A percentile compares a stretch with the other conserved stretches of the same genome.
Conservation (phyloP, 768 basidiomycete genomes). For the Sporobolomyces phaffii region DNA sequence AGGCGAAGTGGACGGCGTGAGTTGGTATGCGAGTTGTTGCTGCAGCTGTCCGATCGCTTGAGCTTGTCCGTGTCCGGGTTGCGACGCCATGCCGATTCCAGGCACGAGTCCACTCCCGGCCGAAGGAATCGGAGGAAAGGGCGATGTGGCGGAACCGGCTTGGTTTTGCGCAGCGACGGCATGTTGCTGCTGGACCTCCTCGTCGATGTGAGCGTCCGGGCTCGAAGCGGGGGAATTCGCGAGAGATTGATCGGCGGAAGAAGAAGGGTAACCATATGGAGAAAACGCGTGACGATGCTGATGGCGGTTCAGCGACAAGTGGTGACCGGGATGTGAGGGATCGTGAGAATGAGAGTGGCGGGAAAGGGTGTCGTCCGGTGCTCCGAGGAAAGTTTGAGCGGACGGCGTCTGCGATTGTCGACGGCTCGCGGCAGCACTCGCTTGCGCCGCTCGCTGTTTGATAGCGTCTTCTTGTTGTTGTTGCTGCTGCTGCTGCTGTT, state of each 20-base stretch:
- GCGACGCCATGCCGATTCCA: slow-evolving; percentile 35
- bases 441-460: slow-evolving; percentile 12
- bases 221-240: slow-evolving; percentile 23
- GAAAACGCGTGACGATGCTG: slow-evolving; percentile 36
- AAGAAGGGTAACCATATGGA: slow-evolving; percentile 29
- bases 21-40: slow-evolving; percentile 27
- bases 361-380: slow-evolving; percentile 12
- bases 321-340: slow-evolving; percentile 33
- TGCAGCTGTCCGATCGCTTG: slow-evolving; percentile 33
- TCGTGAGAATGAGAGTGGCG: slow-evolving; percentile 39
- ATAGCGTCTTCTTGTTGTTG: slow-evolving; percentile 9
- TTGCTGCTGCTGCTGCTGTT: neutral
- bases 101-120: slow-evolving; percentile 13
- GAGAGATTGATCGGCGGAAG: slow-evolving; percentile 12
- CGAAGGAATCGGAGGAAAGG: slow-evolving; percentile 18
- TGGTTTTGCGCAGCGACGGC: neutral
- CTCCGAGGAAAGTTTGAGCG: neutral
- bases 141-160: neutral
- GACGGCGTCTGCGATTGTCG: neutral
- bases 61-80: slow-evolving; percentile 29
- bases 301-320: slow-evolving; percentile 22
- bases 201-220: neutral
- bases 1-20: slow-evolving; percentile 30
- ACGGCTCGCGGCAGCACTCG: neutral
- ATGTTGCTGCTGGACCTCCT: neutral